Conservation (phyloP, 371 early-diverging fungal genomes). For the Mortierella sp. region DNA sequence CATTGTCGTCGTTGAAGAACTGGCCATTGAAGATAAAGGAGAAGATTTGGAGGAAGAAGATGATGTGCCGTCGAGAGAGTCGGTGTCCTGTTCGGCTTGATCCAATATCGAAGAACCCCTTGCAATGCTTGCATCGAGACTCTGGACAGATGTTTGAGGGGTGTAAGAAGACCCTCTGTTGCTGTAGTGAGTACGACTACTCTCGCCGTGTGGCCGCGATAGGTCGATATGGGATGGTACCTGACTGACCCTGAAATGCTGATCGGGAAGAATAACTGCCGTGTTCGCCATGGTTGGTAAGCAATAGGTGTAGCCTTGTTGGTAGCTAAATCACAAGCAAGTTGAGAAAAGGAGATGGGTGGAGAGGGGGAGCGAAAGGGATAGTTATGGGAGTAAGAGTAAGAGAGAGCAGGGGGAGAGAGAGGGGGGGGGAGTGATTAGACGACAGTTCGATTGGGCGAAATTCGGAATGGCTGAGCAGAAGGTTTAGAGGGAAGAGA, state of each 20-base stretch:
- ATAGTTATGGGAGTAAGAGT: not conserved
- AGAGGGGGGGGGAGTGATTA: not conserved
- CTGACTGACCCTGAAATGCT: not conserved
- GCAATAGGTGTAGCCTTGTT: not conserved
- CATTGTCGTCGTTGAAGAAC: not conserved
- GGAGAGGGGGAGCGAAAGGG: not conserved
- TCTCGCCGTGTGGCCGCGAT: too few species aligned
- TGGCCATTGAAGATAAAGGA: not conserved
- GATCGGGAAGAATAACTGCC: not conserved
- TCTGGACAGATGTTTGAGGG: not conserved
- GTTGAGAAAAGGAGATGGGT: not conserved
- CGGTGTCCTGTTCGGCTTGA: not conserved
- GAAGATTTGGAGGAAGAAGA: not conserved
- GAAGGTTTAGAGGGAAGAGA: not conserved
- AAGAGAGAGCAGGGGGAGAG: not conserved
- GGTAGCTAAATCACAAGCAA: not conserved
- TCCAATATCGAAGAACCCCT: not conserved
- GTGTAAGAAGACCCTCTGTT: not conserved
- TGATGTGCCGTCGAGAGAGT: not conserved
- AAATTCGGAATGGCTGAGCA: slow-evolving; percentile 1
- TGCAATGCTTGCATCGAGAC: not conserved
- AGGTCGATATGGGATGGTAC: not conserved
- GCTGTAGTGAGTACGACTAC: not conserved
- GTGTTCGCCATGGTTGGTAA: too few species aligned
- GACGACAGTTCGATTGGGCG: slow-evolving; percentile 1